phyloP scores from a whole-genome alignment of 1,284 basidiomycete genomes.

The Macrocybe sp. region DNA sequence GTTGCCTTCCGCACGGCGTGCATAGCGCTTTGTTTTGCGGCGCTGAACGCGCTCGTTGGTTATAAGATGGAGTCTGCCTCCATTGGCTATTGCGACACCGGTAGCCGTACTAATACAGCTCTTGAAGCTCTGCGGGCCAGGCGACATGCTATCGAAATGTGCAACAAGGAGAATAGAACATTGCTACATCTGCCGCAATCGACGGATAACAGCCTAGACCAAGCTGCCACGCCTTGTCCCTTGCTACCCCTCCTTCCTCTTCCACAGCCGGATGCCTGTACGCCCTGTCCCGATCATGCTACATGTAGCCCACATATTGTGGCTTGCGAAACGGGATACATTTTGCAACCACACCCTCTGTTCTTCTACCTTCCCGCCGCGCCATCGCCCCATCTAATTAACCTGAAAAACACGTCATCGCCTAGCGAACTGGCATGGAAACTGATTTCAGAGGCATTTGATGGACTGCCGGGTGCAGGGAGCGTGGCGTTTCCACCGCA shows the following conservation, averaged over 20 bases:
- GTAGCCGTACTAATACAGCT: constrained; percentile 55
- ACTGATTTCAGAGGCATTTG: constrained; percentile 38
- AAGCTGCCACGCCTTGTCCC: constrained; percentile 40
- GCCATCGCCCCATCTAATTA: constrained; percentile 31
- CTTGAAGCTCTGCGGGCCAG: constrained; percentile 44
- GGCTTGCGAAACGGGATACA: constrained; percentile 71
- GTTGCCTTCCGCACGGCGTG: too few species aligned
- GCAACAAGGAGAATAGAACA: constrained; percentile 53
- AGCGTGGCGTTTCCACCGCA: constrained; percentile 75
- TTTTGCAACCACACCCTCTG: constrained; percentile 62
- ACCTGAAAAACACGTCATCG: constrained; percentile 32
- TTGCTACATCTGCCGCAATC: constrained; percentile 16
- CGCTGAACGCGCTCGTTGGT: constrained; percentile 30
- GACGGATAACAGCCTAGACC: constrained; percentile 13
- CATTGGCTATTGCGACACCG: constrained; percentile 82
- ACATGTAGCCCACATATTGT: constrained; percentile 62
- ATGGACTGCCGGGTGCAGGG: constrained; percentile 78
- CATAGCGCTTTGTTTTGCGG: neutral
- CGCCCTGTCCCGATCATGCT: constrained; percentile 82
- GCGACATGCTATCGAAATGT: constrained; percentile 48
- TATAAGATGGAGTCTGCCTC: constrained; percentile 65
- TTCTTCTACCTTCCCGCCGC: constrained; percentile 47
- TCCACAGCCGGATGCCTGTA: constrained; percentile 68
- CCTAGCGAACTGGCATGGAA: constrained; percentile 41
- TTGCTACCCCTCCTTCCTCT: constrained; percentile 50